These are phyloP conservation scores for Pholiota conissans DNA, from an alignment of 768 basidiomycete genomes.

Conservation along the genomic window DNA sequence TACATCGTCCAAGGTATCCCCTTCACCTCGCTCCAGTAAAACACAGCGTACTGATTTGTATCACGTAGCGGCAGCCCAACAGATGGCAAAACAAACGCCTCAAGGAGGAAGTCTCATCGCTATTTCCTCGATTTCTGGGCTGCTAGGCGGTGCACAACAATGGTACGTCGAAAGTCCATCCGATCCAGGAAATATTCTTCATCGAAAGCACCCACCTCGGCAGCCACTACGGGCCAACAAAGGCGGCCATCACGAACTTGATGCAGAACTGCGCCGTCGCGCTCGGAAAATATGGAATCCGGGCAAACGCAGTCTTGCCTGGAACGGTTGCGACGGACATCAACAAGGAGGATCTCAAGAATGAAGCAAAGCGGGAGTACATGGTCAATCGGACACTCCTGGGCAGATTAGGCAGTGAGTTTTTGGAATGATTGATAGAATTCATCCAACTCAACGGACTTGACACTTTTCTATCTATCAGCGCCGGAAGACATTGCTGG, in stretches of 20 bases:
- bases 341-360: conserved; percentile 72
- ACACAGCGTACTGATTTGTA: background rate
- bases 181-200: too few relatives aligned
- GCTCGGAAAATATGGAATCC: conserved; percentile 73
- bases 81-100: conserved; percentile 69
- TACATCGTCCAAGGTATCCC: conserved; percentile 62
- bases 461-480: conserved; percentile 23
- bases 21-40: background rate
- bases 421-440: background rate
- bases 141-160: conserved; percentile 76
- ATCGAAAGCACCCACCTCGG: too few relatives aligned
- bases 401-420: conserved; percentile 62
- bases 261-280: conserved; percentile 83
- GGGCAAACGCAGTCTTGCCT: conserved; percentile 71
- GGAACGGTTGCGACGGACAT: conserved; percentile 79
- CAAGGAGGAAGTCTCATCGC: conserved; percentile 76
- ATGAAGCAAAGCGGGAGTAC: conserved; percentile 54
- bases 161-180: conserved; percentile 36
- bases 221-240: conserved; percentile 78
- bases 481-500: conserved; percentile 73
- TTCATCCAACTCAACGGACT: background rate
- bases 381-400: conserved; percentile 68
- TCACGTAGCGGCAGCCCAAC: conserved; percentile 60
- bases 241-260: conserved; percentile 73
- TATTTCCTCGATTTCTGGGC: conserved; percentile 76